These are phyloP conservation scores for Lasiodiplodia theobromae DNA, from an alignment of 2,329 filamentous ascomycete genomes.

Conservation along the genomic window DNA sequence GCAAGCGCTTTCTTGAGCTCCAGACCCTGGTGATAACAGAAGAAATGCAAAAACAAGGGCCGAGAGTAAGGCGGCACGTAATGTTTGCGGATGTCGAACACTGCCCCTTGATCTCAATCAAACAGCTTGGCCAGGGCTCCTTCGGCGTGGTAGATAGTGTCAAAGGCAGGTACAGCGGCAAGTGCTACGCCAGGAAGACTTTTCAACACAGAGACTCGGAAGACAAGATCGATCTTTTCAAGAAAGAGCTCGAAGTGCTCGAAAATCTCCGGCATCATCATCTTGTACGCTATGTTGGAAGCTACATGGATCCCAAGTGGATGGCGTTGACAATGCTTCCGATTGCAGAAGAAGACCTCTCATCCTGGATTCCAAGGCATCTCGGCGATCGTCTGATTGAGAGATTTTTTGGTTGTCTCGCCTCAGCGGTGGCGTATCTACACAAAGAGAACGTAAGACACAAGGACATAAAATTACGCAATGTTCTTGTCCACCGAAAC, in stretches of 20 bases:
- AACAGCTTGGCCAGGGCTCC: background rate
- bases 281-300: conserved; percentile 35
- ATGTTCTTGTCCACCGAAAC: conserved; percentile 38
- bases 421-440: conserved; percentile 37
- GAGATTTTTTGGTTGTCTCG: conserved; percentile 42
- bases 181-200: background rate
- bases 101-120: background rate
- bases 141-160: background rate
- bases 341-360: conserved; percentile 30
- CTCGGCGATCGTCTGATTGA: conserved; percentile 27
- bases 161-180: background rate
- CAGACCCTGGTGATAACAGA: background rate
- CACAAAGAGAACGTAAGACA: conserved; percentile 39
- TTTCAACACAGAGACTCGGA: background rate
- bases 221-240: background rate
- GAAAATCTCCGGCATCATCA: conserved; percentile 35
- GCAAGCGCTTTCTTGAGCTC: background rate
- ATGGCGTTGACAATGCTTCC: conserved; percentile 27
- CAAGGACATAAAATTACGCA: conserved; percentile 43
- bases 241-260: conserved; percentile 32
- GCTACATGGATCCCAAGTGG: conserved; percentile 21
- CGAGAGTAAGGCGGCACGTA: background rate
- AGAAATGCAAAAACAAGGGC: background rate
- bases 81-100: background rate
- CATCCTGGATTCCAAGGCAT: conserved; percentile 1